Evolutionary conservation across 352 stramenopile species (phyloP).

Genomic region (Sclerospora graminicola): DNA sequence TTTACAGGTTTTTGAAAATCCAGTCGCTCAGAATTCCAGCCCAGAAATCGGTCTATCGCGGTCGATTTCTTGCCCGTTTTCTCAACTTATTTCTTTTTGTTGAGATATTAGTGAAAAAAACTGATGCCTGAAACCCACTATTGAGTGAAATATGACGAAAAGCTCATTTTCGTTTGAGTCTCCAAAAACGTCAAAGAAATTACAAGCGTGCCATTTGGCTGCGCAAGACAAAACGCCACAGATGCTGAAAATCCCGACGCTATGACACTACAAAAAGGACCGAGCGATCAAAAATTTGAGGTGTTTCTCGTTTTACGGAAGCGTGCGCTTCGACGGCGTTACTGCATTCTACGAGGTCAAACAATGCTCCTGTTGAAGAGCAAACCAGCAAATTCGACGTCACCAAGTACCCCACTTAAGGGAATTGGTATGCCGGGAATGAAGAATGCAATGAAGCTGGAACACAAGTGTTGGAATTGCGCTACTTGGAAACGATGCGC

Average conservation of each 20-base stretch:
- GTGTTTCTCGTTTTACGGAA: constrained; percentile 52
- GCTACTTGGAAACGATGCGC: constrained; percentile 28
- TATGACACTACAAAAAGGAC: background rate
- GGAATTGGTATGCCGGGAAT: constrained; percentile 50
- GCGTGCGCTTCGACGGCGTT: constrained; percentile 45
- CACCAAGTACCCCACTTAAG: constrained; percentile 30
- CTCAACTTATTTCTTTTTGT: no score
- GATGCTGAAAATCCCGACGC: background rate
- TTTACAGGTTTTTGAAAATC: no score
- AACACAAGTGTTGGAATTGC: constrained; percentile 35
- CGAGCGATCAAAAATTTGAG: constrained; percentile 28
- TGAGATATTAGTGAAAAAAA: no score
- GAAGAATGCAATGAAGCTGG: constrained; percentile 50
- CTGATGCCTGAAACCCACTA: no score
- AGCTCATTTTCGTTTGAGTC: constrained; percentile 14
- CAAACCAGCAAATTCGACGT: constrained; percentile 37
- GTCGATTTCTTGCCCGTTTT: no score
- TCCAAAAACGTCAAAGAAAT: constrained; percentile 7
- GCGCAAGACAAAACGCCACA: background rate
- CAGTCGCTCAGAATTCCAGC: no score
- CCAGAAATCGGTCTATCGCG: no score
- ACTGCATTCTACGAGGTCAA: constrained; percentile 51
- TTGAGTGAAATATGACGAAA: constrained; percentile 5
- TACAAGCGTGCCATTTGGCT: background rate
- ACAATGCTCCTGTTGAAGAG: constrained; percentile 51